Conservation (phyloP, 2,329 filamentous ascomycete species). For the Malbranchea cinnamomea region DNA sequence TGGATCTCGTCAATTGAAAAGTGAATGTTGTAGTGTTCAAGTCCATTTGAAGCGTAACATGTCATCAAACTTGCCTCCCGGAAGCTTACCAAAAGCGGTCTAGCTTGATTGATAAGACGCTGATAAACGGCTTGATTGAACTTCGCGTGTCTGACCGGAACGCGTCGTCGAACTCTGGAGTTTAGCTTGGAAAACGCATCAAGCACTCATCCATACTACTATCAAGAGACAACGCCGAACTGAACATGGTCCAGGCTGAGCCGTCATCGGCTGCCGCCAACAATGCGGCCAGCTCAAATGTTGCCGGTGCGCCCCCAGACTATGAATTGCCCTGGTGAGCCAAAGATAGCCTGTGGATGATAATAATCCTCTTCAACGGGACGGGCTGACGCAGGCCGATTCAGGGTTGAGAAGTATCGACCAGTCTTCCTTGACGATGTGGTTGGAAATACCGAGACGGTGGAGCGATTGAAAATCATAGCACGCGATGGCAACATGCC, state of each 20-base stretch:
- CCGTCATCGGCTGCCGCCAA: constrained; percentile 30
- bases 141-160: no score
- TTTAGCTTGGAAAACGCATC: no score
- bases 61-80: no score
- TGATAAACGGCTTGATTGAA: no score
- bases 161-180: no score
- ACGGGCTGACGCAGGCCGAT: constrained; percentile 2
- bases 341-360: neutral
- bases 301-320: constrained; percentile 26
- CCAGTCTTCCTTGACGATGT: constrained; percentile 92
- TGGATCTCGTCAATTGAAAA: no score
- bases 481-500: constrained; percentile 99
- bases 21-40: no score
- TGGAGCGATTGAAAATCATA: constrained; percentile 94
- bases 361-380: neutral
- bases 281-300: constrained; percentile 26
- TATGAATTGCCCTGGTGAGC: constrained; percentile 36
- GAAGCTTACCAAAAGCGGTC: no score
- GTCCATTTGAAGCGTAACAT: no score
- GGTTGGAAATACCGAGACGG: constrained; percentile 93
- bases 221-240: neutral
- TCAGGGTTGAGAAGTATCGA: constrained; percentile 95
- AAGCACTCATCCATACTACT: neutral
- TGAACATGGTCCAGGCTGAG: constrained; percentile 30
- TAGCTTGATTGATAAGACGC: no score